Evolutionary conservation across 768 basidiomycete species (phyloP).

Genomic region (Suillus occidentalis): DNA sequence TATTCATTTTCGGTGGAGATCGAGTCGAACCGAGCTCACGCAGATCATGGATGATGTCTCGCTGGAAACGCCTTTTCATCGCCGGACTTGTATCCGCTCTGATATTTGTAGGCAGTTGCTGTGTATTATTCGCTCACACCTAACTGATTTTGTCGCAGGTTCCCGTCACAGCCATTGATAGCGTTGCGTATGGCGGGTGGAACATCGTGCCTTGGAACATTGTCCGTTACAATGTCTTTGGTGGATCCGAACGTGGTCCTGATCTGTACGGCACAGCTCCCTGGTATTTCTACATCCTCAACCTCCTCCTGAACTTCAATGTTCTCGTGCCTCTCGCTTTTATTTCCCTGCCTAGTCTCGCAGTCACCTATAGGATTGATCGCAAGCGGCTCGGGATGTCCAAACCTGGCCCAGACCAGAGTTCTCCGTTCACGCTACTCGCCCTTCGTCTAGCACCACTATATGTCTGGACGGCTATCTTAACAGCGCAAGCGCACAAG

Average conservation of each 20-base stretch:
- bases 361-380: constrained; percentile 73
- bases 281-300: constrained; percentile 81
- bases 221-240: constrained; percentile 89
- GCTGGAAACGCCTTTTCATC: constrained; percentile 57
- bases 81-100: constrained; percentile 57
- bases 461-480: constrained; percentile 86
- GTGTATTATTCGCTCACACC: neutral
- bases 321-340: constrained; percentile 79
- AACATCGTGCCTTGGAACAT: constrained; percentile 92
- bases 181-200: constrained; percentile 78
- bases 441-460: constrained; percentile 80
- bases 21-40: constrained; percentile 46
- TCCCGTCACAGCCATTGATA: constrained; percentile 83
- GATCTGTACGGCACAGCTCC: constrained; percentile 92
- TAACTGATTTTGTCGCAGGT: constrained; percentile 48
- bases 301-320: constrained; percentile 95
- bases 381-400: constrained; percentile 67
- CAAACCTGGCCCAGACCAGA: constrained; percentile 53
- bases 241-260: constrained; percentile 77
- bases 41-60: constrained; percentile 55
- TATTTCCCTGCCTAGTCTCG: constrained; percentile 74
- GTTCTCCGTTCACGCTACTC: constrained; percentile 78
- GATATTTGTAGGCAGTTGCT: constrained; percentile 52
- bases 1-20: constrained; percentile 77
- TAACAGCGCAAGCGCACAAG: constrained; percentile 87